These are phyloP conservation scores for Pythium utonaiense DNA, from an alignment of 352 stramenopile species.

Conservation along the genomic window DNA sequence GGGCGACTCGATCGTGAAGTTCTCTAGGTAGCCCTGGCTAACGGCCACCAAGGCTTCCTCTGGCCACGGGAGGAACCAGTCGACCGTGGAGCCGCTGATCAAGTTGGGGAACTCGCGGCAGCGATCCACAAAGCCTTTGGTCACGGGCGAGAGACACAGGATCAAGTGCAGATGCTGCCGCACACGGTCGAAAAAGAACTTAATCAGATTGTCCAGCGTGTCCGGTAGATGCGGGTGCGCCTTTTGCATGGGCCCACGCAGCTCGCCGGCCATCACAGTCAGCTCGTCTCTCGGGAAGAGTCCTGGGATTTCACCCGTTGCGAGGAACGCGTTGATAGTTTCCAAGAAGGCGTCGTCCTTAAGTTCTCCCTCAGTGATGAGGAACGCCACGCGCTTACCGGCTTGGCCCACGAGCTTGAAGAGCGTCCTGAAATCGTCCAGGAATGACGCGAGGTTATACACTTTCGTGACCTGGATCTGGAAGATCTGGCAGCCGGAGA, in stretches of 20 bases:
- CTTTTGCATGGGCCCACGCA: conserved; percentile 70
- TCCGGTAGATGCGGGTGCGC: conserved; percentile 59
- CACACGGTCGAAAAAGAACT: conserved; percentile 87
- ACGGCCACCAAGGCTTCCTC: conserved; percentile 85
- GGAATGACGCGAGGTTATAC: conserved; percentile 81
- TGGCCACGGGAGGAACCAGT: conserved; percentile 91
- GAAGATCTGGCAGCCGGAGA: conserved; percentile 73
- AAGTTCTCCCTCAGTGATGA: conserved; percentile 88
- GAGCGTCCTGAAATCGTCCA: conserved; percentile 82
- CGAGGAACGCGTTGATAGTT: conserved; percentile 85
- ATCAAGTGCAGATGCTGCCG: conserved; percentile 82
- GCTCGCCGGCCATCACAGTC: conserved; percentile 76
- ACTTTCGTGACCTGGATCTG: conserved; percentile 87
- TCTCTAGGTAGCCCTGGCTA: conserved; percentile 67
- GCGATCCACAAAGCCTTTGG: conserved; percentile 64
- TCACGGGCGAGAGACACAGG: conserved; percentile 87
- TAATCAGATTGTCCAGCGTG: conserved; percentile 77
- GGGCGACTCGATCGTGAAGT: conserved; percentile 62
- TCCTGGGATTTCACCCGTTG: conserved; percentile 80
- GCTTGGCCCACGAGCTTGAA: conserved; percentile 83
- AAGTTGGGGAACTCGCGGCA: conserved; percentile 88
- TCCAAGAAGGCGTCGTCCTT: conserved; percentile 90
- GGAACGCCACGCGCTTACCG: conserved; percentile 77
- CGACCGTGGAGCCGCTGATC: conserved; percentile 83
- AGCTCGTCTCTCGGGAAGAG: conserved; percentile 90